Percentiles rank a stretch among this genome's conserved stretches.
phyloP scores from a whole-genome alignment of 108 stramenopile genomes.

The Cyclotella distinguenda region DNA sequence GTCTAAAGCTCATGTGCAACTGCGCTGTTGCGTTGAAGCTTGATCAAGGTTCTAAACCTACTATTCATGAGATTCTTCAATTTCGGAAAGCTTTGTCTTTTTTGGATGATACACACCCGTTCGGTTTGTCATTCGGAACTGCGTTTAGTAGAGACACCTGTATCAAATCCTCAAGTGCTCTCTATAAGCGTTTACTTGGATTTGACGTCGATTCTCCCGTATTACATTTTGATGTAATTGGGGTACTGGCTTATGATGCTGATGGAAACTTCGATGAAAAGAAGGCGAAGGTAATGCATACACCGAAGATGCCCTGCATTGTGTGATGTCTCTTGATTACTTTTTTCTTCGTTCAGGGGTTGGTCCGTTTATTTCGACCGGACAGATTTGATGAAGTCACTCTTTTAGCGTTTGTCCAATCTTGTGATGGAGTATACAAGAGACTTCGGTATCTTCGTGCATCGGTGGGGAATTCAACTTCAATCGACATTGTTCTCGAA shows the following conservation, averaged over 20 bases:
- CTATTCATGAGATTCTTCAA: slow-evolving; percentile 61
- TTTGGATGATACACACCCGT: slow-evolving; percentile 63
- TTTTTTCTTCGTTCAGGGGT: not conserved
- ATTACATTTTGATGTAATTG: slow-evolving; percentile 67
- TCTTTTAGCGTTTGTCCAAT: slow-evolving; percentile 46
- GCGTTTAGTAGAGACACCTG: slow-evolving; percentile 59
- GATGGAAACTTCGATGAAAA: slow-evolving; percentile 50
- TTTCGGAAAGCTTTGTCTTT: slow-evolving; percentile 66
- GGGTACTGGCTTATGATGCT: slow-evolving; percentile 43
- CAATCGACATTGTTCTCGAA: slow-evolving; percentile 75
- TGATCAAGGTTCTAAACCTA: slow-evolving; percentile 25
- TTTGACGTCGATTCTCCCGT: slow-evolving; percentile 29
- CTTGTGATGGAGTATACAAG: slow-evolving; percentile 72
- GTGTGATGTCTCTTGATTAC: too few relatives aligned
- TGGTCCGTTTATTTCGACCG: slow-evolving; percentile 65
- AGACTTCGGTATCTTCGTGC: slow-evolving; percentile 62
- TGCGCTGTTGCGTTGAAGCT: not conserved
- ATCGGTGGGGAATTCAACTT: slow-evolving; percentile 58
- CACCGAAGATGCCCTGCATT: too few relatives aligned
- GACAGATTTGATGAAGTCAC: slow-evolving; percentile 54
- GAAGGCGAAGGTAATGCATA: slow-evolving; percentile 38
- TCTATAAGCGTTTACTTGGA: slow-evolving; percentile 54
- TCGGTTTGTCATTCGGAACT: slow-evolving; percentile 64
- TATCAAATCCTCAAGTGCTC: slow-evolving; percentile 57
- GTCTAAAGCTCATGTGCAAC: too few relatives aligned